These are phyloP conservation scores for Globisporangium cederbergense DNA, from an alignment of 352 stramenopile species.

Conservation along the genomic window DNA sequence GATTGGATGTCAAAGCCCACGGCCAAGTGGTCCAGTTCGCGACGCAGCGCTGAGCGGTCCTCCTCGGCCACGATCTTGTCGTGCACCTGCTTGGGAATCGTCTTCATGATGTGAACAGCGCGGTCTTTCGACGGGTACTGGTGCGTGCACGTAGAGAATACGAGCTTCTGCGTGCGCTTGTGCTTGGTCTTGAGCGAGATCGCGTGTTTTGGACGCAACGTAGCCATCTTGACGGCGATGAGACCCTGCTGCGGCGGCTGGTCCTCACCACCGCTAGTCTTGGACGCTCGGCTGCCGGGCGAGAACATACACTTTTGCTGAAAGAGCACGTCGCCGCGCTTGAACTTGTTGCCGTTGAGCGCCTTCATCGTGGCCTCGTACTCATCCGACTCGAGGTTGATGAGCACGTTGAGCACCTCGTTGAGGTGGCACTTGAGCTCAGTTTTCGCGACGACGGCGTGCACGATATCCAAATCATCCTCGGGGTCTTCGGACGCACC, in stretches of 20 bases:
- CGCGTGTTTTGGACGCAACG: conserved; percentile 26
- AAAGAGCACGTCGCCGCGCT: conserved; percentile 44
- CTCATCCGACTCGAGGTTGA: conserved; percentile 35
- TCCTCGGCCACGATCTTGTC: conserved; percentile 44
- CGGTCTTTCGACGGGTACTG: conserved; percentile 40
- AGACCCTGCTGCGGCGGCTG: conserved; percentile 23
- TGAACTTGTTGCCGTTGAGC: conserved; percentile 49
- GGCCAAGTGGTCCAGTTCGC: conserved; percentile 54
- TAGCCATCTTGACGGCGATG: conserved; percentile 33
- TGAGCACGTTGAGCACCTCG: conserved; percentile 54
- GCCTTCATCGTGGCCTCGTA: conserved; percentile 51
- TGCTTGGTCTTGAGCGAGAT: conserved; percentile 31
- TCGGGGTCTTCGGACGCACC: conserved; percentile 28
- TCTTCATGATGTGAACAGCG: conserved; percentile 61
- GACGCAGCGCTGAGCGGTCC: conserved; percentile 48
- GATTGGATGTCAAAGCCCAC: conserved; percentile 61
- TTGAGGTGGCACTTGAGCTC: conserved; percentile 60
- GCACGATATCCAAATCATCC: conserved; percentile 40
- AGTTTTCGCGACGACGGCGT: conserved; percentile 46
- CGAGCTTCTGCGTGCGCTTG: conserved; percentile 49
- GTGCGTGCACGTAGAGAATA: conserved; percentile 44
- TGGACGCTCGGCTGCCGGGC: conserved; percentile 1
- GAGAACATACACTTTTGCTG: conserved; percentile 34
- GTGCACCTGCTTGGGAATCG: conserved; percentile 48
- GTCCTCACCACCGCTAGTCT: conserved; percentile 4